Evolutionary conservation across 257 asterid species (phyloP).

Genomic region (Catharanthus roseus): DNA sequence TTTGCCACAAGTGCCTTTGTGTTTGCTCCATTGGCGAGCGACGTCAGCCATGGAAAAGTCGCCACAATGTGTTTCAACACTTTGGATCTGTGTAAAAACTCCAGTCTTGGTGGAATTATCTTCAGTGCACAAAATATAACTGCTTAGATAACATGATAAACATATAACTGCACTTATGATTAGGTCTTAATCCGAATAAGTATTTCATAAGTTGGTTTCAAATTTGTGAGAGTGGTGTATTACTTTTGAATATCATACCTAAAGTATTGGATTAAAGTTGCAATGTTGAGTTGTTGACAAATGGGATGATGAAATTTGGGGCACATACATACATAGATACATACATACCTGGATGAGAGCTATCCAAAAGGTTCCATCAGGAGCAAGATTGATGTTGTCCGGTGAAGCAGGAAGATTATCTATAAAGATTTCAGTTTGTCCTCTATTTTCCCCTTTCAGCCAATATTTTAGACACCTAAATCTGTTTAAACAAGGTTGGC

Average conservation of each 20-base stretch:
- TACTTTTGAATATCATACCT: too few relatives aligned
- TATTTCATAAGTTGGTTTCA: too few relatives aligned
- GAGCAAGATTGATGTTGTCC: conserved; percentile 69
- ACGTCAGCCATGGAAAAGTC: conserved; percentile 21
- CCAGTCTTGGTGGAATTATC: conserved; percentile 26
- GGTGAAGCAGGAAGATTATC: conserved; percentile 59
- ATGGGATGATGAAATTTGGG: neutral
- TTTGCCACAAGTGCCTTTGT: conserved; percentile 51
- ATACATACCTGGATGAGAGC: conserved; percentile 46
- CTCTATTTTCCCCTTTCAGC: conserved; percentile 46
- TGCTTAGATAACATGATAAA: neutral
- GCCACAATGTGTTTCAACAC: conserved; percentile 24
- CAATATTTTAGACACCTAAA: conserved; percentile 64
- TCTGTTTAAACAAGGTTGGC: conserved; percentile 20
- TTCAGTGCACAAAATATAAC: conserved; percentile 15
- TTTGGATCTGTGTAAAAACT: conserved; percentile 31
- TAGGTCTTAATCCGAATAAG: too few relatives aligned
- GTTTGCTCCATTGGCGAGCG: conserved; percentile 2
- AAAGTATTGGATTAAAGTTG: too few relatives aligned
- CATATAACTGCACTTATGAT: too few relatives aligned
- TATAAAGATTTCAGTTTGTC: conserved; percentile 44
- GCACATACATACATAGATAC: conserved; percentile 27
- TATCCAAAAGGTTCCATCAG: conserved; percentile 74
- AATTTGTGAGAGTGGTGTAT: too few relatives aligned
- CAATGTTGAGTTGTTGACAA: neutral